Base-by-base conservation (phyloP, 2,329 filamentous ascomycete genomes). In the Helicocarpus griseus region DNA sequence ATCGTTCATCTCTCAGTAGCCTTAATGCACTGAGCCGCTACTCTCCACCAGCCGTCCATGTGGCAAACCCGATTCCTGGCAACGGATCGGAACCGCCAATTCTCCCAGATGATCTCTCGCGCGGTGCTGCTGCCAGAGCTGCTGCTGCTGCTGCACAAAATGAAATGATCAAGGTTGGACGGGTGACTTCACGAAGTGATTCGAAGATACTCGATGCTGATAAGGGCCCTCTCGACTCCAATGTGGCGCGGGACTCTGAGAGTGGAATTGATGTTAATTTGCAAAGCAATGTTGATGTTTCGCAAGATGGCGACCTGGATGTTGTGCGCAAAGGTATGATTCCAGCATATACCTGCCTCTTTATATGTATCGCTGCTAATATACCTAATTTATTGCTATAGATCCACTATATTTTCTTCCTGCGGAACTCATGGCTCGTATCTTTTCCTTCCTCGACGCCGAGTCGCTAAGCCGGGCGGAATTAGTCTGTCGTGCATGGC, bases 371-470 rank as follows among this genome's bases (percentile, higher is more conserved):
- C 7, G 24, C 14, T 17, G 17, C n/a, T 6, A 17, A 8, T 14
- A 44, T 29, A 13, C 24, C 29, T 17, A 44, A 17, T 43, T n/a
- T 19, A 13, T 28, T 14, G 24, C 24, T 63, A 57, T 61, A 71
- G 79, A 83, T 60, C 79, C 79, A 19, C 71, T 79, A 31, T 65
- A 68, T 36, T 65, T 70, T 7, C 69, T 86, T 3, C 82, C 82
- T 2, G 67, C 75, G 9, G 82, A 85, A 64, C 70, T 85, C 38
- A 71, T 77, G 54, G 74, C 79, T 24, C 72, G 78, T 39, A 73
- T 85, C 48, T 72, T 86, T 51, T 76, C 78, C 1, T 78, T 77
- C 59, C 73, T 85, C 38, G 81, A 83, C 55, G 76, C 77, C 5
- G 64, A 69, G 36, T 79, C 79, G 5, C 69, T 86, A 40, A 71